Evolutionary conservation across 257 asterid species (phyloP).

Genomic region (Lantana camara): DNA sequence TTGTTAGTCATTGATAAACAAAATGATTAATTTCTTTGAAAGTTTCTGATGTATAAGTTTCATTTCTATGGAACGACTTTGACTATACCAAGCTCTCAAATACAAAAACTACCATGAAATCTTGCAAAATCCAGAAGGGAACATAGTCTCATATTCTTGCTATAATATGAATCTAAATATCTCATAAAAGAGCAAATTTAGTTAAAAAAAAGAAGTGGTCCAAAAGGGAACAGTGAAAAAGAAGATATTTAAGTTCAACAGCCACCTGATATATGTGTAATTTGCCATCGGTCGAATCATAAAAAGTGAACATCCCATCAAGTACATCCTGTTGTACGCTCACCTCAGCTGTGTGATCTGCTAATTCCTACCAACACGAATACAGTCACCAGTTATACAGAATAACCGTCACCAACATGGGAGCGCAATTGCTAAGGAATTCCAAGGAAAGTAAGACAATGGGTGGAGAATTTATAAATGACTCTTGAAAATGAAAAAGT

Average conservation of each 20-base stretch:
- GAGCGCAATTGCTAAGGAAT: slow-evolving; percentile 8
- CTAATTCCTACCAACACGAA: slow-evolving; percentile 63
- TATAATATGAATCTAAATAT: neutral
- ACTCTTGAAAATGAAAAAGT: slow-evolving; percentile 18
- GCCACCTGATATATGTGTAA: slow-evolving; percentile 84
- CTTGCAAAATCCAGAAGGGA: no score
- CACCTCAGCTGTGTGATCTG: slow-evolving; percentile 70
- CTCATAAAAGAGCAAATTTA: neutral
- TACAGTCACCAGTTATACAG: slow-evolving; percentile 4
- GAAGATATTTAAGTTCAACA: slow-evolving; percentile 19
- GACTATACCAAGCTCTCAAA: no score
- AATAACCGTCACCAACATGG: neutral
- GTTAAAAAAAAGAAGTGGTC: neutral
- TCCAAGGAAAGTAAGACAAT: neutral
- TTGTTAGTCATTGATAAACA: slow-evolving; percentile 1
- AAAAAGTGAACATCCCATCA: slow-evolving; percentile 84
- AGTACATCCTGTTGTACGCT: slow-evolving; percentile 76
- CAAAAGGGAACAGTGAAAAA: neutral
- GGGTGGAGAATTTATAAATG: no score
- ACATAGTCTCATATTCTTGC: neutral
- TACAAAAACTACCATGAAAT: no score
- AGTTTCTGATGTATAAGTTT: neutral
- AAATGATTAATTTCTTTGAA: neutral
- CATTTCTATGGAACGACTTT: no score
- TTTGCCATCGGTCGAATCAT: slow-evolving; percentile 70